Evolutionary conservation across 2,329 filamentous ascomycete genomes (phyloP).

Genomic region (Penicillium sp.): DNA sequence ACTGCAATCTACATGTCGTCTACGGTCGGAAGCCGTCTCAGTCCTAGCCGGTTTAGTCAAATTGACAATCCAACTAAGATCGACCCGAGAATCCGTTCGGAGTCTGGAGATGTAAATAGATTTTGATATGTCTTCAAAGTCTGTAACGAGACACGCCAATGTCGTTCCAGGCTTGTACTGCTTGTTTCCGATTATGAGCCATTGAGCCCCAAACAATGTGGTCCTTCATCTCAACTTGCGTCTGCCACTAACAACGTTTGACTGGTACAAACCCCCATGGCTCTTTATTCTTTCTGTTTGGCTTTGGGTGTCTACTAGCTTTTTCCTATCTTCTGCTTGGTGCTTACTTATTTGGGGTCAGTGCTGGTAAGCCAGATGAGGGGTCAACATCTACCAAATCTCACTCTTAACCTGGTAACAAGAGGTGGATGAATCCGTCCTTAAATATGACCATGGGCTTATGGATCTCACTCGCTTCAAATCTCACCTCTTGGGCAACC

Average conservation of each 20-base stretch:
- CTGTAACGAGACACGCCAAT: not conserved
- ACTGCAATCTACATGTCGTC: slow-evolving; percentile 33
- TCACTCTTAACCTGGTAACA: not conserved
- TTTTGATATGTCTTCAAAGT: not conserved
- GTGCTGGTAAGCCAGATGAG: not conserved
- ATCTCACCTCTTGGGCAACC: slow-evolving; percentile 12
- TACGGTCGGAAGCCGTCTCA: slow-evolving; percentile 37
- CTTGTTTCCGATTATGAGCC: not conserved
- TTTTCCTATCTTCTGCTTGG: not conserved
- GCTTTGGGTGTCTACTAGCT: not conserved
- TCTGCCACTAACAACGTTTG: not conserved
- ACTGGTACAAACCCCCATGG: not conserved
- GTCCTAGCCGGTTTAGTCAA: slow-evolving; percentile 4
- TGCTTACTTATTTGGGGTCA: not conserved
- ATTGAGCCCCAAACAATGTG: not conserved
- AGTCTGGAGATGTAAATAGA: not conserved
- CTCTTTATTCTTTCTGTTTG: not conserved
- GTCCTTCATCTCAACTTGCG: not conserved
- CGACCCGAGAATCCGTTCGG: slow-evolving; percentile 4
- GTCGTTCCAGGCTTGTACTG: slow-evolving; percentile 1
- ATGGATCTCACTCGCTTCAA: not conserved
- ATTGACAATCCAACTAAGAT: slow-evolving; percentile 27
- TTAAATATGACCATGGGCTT: slow-evolving; percentile 9
- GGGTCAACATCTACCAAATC: not conserved
- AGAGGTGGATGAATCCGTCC: not conserved